These are phyloP conservation scores for Lagenidium giganteum DNA, from an alignment of 352 stramenopile genomes.

Conservation along the genomic window DNA sequence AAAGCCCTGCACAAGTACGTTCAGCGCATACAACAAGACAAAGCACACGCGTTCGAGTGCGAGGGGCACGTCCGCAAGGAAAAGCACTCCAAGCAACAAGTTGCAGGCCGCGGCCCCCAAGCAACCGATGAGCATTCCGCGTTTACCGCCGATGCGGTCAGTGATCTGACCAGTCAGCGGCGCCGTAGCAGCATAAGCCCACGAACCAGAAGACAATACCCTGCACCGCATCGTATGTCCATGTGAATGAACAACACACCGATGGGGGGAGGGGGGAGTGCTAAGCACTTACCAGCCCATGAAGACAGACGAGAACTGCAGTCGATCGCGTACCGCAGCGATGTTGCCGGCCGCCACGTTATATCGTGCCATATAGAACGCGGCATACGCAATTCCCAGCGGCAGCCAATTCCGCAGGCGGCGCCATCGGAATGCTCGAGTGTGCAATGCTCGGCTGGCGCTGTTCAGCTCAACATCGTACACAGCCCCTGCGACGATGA, in stretches of 20 bases:
- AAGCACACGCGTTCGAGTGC: conserved; percentile 36
- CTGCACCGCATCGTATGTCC: conserved; percentile 12
- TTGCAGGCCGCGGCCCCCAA: conserved; percentile 60
- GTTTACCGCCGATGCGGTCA: conserved; percentile 60
- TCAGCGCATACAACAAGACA: conserved; percentile 52
- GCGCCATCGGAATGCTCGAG: conserved; percentile 27
- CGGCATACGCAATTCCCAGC: conserved; percentile 66
- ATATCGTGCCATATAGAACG: conserved; percentile 80
- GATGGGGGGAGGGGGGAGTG: background rate
- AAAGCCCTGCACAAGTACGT: conserved; percentile 70
- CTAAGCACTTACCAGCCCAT: conserved; percentile 62
- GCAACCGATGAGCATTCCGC: conserved; percentile 69
- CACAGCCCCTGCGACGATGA: conserved; percentile 41
- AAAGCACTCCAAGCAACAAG: conserved; percentile 44
- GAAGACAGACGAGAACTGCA: conserved; percentile 61
- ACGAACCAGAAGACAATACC: conserved; percentile 65
- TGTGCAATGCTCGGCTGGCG: conserved; percentile 41
- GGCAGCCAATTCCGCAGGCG: conserved; percentile 73
- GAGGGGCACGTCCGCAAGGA: conserved; percentile 31
- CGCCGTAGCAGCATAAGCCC: conserved; percentile 62
- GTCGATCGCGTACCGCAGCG: conserved; percentile 33
- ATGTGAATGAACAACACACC: conserved; percentile 1
- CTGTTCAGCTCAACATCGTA: conserved; percentile 65
- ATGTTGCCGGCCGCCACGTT: conserved; percentile 71
- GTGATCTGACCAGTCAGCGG: conserved; percentile 72